These are phyloP conservation scores for Naganishia cerealis DNA, from an alignment of 1,284 basidiomycete genomes.

Conservation along the genomic window DNA sequence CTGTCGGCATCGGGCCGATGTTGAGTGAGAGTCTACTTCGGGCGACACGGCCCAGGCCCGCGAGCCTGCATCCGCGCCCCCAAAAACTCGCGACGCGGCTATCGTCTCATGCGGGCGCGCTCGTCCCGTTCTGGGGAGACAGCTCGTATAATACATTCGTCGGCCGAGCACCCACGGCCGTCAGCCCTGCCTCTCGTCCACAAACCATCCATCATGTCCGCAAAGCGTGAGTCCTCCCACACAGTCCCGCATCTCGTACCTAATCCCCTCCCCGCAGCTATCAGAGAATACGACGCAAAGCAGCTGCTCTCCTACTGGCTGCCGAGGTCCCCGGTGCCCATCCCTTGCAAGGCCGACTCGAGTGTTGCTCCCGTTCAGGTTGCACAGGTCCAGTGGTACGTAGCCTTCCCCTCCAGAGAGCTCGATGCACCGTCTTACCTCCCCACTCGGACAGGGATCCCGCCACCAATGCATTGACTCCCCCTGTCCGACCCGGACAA, in stretches of 20 bases:
- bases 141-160: not conserved
- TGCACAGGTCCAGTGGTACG: constrained; percentile 55
- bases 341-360: constrained; percentile 51
- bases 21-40: not conserved
- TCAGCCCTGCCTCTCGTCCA: not conserved
- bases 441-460: constrained; percentile 69
- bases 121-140: too few relatives aligned
- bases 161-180: not conserved
- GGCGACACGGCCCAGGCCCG: not conserved
- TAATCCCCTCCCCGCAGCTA: constrained; percentile 59
- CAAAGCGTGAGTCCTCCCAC: constrained; percentile 49
- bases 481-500: constrained; percentile 61
- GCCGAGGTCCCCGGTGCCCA: constrained; percentile 70
- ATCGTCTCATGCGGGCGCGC: not conserved
- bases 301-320: constrained; percentile 92
- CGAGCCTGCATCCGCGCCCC: constrained; percentile 14
- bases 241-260: not conserved
- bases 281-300: constrained; percentile 93
- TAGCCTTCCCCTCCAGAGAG: constrained; percentile 7
- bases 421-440: not conserved
- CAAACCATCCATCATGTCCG: constrained; percentile 46
- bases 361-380: constrained; percentile 53
- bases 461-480: constrained; percentile 72
- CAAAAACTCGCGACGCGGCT: not conserved
- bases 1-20: not conserved